phyloP scores from a whole-genome alignment of 345 rosid genomes.

The Eucalyptus guilfoylei region DNA sequence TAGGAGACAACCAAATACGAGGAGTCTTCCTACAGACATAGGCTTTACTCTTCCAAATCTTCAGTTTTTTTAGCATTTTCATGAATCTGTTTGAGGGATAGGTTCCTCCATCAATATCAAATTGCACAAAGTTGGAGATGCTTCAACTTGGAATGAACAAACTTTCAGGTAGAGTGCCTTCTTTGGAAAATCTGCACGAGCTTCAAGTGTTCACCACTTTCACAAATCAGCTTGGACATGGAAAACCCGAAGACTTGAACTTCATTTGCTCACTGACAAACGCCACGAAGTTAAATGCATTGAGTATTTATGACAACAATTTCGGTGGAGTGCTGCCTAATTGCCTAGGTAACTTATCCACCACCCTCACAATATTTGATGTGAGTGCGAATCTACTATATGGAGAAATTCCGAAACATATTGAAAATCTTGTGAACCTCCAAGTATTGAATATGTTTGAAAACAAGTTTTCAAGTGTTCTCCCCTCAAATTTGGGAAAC shows the following conservation, averaged over 20 bases:
- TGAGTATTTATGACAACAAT: fast-evolving
- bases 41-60: neutral
- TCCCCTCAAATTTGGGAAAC: neutral
- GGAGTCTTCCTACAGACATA: neutral
- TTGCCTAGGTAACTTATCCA: neutral
- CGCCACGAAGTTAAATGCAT: fast-evolving
- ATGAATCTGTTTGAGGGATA: neutral
- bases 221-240: neutral
- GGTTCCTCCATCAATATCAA: neutral
- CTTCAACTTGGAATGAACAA: fast-evolving
- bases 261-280: neutral
- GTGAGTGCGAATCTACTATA: fast-evolving
- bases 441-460: fast-evolving
- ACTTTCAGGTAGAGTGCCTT: neutral
- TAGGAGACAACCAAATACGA: too few relatives aligned
- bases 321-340: neutral
- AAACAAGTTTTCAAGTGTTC: neutral
- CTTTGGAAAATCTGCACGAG: neutral
- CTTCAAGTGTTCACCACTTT: neutral
- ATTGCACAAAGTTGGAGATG: neutral
- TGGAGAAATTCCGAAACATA: neutral
- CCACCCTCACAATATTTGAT: fast-evolving
- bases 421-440: neutral
- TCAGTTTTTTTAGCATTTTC: fast-evolving
- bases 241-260: neutral